Percentiles rank a stretch among this genome's conserved stretches.
Conservation (phyloP, 176 grass and related monocot genomes). For the Areca catechu region DNA sequence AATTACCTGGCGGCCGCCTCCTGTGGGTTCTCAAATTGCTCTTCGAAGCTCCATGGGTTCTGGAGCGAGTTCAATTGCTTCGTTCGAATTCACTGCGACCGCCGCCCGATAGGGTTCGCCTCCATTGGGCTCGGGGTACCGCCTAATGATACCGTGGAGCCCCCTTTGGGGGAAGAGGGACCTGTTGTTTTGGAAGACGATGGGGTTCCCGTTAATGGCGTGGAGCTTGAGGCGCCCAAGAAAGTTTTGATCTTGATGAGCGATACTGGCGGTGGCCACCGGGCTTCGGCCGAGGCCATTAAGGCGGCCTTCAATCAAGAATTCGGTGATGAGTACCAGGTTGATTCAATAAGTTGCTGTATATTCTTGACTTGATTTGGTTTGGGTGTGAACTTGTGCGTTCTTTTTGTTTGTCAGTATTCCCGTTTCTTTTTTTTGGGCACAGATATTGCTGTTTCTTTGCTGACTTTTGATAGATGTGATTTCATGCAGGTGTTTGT, state of each 20-base stretch:
- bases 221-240: slow-evolving; percentile 41
- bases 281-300: slow-evolving; percentile 89
- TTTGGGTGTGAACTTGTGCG: too few species aligned
- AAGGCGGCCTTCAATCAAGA: slow-evolving; percentile 75
- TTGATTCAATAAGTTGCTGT: slow-evolving; percentile 1
- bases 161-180: slow-evolving; percentile 17
- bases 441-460: too few species aligned
- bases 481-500: slow-evolving; percentile 57
- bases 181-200: slow-evolving; percentile 23
- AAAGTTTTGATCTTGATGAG: slow-evolving; percentile 96
- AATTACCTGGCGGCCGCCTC: slow-evolving; percentile 1
- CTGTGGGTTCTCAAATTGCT: slow-evolving; percentile 11
- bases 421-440: too few species aligned
- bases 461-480: background rate
- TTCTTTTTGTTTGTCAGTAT: too few species aligned
- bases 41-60: slow-evolving; percentile 29
- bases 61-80: slow-evolving; percentile 55
- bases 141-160: background rate
- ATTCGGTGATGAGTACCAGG: slow-evolving; percentile 79
- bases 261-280: slow-evolving; percentile 86
- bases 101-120: slow-evolving; percentile 61
- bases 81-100: slow-evolving; percentile 56
- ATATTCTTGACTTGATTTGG: too few species aligned
- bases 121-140: slow-evolving; percentile 27
- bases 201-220: slow-evolving; percentile 13